Percentiles rank a stretch among this genome's conserved stretches.
phyloP scores from a whole-genome alignment of 768 basidiomycete species.

The Collybiopsis luxurians region DNA sequence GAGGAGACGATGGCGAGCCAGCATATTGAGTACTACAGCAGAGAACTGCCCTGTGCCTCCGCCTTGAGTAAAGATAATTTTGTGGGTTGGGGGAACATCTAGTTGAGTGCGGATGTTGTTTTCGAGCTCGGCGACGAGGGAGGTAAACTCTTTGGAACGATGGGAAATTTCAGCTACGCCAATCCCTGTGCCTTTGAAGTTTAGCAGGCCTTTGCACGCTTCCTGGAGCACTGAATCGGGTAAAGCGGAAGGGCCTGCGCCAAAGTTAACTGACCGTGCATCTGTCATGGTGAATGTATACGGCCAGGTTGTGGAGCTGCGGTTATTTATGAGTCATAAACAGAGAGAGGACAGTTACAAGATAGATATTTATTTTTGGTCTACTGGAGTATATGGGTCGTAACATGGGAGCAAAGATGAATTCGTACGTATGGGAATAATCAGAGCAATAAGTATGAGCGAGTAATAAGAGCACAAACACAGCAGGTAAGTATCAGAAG shows the following conservation, averaged over 20 bases:
- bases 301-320: neutral
- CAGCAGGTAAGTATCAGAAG: neutral
- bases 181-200: conserved; percentile 89
- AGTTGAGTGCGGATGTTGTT: conserved; percentile 73
- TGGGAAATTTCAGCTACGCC: conserved; percentile 97
- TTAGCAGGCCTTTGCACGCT: conserved; percentile 81
- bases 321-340: conserved; percentile 6
- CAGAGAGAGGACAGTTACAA: neutral
- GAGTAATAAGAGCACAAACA: conserved; percentile 1
- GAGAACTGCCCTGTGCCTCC: conserved; percentile 93
- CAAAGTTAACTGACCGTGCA: conserved; percentile 79
- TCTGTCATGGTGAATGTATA: conserved; percentile 30
- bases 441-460: conserved; percentile 3
- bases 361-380: neutral
- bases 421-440: neutral
- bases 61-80: conserved; percentile 91
- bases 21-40: conserved; percentile 86
- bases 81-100: conserved; percentile 77
- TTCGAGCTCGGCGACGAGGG: conserved; percentile 62
- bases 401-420: neutral
- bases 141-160: conserved; percentile 85
- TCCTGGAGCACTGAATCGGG: conserved; percentile 84
- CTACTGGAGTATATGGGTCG: neutral
- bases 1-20: conserved; percentile 79
- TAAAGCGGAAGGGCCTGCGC: conserved; percentile 91